Evolutionary conservation across 1,284 basidiomycete species (phyloP), one percentile per base, ranked within the genome.

Genomic region (Afroboletus lepidellus): DNA sequence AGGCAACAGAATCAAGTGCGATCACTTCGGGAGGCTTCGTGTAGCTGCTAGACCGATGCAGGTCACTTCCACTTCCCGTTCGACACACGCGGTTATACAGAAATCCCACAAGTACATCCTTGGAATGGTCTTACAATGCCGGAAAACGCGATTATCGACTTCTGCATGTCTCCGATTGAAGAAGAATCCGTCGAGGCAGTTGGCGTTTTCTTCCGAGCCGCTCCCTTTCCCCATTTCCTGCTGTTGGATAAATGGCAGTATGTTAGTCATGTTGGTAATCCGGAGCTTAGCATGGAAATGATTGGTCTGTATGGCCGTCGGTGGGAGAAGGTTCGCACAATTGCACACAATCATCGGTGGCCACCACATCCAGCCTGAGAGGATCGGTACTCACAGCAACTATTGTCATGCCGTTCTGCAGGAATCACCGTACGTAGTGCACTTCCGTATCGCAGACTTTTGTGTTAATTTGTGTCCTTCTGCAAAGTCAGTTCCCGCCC

Each of bases 21-120:
- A 48, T 63, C 46, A 61, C 55, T 16, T 58, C 46, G 0, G 11
- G 7, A 3, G 59, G 56, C 16, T 61, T 61, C 16, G 8, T 61
- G n/a, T 41, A 42, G 23, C 46, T 61, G 11, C 1, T 63, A 9
- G 51, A 61, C 21, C 46, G 24, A 27, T 63, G 57, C 33, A 50
- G 48, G 38, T 61, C 43, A 0, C 53, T 61, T 61, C 13, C 13
- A 3, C 29, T 30, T 59, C 30, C 44, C 9, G 24, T 23, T 63
- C 13, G 55, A 61, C 32, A 52, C 56, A 0, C 33, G 34, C 20
- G 52, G 48, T 3, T 61, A 47, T 43, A 63, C 48, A 0, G 51
- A 60, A 8, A 47, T 58, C 5, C 46, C 46, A 1, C 55, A 43
- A 20, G 55, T 48, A 0, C 51, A 55, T 23, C 58, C 56, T 1